Conservation (phyloP, 176 grass and related monocot genomes). For the Dactylis glomerata region DNA sequence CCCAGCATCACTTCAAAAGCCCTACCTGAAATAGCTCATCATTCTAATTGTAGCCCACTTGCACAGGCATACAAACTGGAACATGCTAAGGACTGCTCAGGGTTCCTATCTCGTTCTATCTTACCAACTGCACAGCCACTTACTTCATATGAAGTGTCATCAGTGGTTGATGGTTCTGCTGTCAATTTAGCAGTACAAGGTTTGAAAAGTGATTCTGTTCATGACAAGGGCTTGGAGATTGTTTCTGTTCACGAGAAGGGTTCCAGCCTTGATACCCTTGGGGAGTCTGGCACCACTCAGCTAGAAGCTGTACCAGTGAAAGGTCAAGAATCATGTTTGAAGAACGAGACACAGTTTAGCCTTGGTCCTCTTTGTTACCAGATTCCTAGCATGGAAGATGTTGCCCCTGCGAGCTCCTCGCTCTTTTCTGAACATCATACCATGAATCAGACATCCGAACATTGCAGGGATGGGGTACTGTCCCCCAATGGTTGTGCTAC, state of each 20-base stretch:
- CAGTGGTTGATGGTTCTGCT: conserved; percentile 43
- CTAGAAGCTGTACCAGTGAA: conserved; percentile 29
- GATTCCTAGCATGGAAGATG: conserved; percentile 55
- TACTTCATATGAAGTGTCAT: conserved; percentile 25
- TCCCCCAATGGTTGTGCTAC: conserved; percentile 39
- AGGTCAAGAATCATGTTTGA: conserved; percentile 19
- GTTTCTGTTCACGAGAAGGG: conserved; percentile 38
- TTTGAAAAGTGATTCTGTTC: conserved; percentile 38
- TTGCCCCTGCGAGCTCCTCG: conserved; percentile 29
- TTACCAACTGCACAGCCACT: conserved; percentile 26
- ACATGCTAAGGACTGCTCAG: conserved; percentile 33
- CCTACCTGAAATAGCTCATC: conserved; percentile 33
- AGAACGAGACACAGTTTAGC: conserved; percentile 32
- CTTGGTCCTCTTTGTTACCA: conserved; percentile 81
- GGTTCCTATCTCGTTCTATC: conserved; percentile 28
- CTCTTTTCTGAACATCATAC: conserved; percentile 35
- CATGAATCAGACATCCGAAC: conserved; percentile 24
- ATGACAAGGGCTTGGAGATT: conserved; percentile 35
- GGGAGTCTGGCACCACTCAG: conserved; percentile 7
- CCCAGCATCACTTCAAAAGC: conserved; percentile 29
- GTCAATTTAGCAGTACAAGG: conserved; percentile 26
- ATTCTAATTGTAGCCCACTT: conserved; percentile 25
- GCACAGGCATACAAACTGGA: conserved; percentile 31
- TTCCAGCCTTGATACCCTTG: conserved; percentile 24
- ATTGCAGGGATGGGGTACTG: neutral